Base-by-base conservation (phyloP, 345 rosid species). In the Anacardium occidentale region DNA sequence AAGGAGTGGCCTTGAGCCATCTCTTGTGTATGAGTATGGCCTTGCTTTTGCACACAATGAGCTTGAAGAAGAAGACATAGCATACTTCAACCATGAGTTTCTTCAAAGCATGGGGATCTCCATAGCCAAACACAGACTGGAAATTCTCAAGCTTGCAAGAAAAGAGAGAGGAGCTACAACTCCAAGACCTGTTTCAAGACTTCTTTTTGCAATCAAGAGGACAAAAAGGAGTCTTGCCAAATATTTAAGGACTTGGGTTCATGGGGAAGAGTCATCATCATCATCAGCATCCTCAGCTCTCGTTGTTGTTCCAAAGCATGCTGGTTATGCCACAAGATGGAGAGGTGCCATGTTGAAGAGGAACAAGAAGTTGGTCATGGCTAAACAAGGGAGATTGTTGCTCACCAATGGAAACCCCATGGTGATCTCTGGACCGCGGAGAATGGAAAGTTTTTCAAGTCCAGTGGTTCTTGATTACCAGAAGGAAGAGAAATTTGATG, bases 91-190 rank as follows among this genome's bases (percentile, higher is more conserved):
- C 86, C 99, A 95, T 65, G 98, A 95, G 69, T 92, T 92, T 78
- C 94, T 95, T 32, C 99, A 89, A 20, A 95, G 99, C 96, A 87
- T 95, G 85, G 99, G 99, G 8, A 85, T 95, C 52, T 89, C 98
- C 21, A 87, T 95, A 68, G 98, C 99, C 74, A 95, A 92, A 68
- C 98, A 95, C 76, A 86, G 99, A 75, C 90, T 95, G 13, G 96
- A 95, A 84, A 95, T 95, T 65, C 84, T 95, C 68, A 95, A 92
- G 81, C 94, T 92, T 5, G 96, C 94, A 24, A 85, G 88, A 12
- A 76, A 79, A 54, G 85, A 85, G n/a, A 83, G 66, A 17, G 77
- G 64, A 59, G 72, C 75, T 24, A 40, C 68, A 25, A 69, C 58
- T 14, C 80, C 80, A 1, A 85, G 60, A 22, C 78, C 89, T 5